phyloP scores from a whole-genome alignment of 2,329 filamentous ascomycete genomes.

The Gaeumannomyces tritici region DNA sequence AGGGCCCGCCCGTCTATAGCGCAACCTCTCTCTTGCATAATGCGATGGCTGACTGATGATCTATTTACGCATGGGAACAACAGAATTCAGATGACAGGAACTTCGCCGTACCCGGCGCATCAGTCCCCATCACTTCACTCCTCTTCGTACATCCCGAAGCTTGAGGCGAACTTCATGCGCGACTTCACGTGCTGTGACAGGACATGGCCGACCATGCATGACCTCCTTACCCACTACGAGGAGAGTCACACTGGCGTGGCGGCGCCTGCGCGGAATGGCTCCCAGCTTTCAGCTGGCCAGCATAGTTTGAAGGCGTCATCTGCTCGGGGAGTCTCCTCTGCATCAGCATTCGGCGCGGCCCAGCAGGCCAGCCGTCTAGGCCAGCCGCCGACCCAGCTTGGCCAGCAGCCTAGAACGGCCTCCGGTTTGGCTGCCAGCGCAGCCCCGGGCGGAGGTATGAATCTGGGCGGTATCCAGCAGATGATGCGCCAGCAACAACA shows the following conservation, averaged over 20 bases:
- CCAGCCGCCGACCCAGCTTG: constrained; percentile 9
- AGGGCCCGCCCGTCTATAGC: neutral
- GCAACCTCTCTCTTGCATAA: neutral
- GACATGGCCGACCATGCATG: constrained; percentile 83
- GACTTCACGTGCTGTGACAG: constrained; percentile 94
- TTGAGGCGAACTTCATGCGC: constrained; percentile 95
- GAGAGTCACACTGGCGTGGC: constrained; percentile 67
- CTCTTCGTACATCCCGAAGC: constrained; percentile 89
- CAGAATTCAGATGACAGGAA: constrained; percentile 39
- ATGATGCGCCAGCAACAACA: constrained; percentile 31
- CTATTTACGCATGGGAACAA: neutral
- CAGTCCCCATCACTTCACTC: constrained; percentile 95
- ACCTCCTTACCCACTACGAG: constrained; percentile 93
- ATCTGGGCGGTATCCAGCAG: constrained; percentile 24
- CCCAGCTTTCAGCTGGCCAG: constrained; percentile 5
- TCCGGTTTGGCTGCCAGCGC: constrained; percentile 9
- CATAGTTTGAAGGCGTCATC: constrained; percentile 3
- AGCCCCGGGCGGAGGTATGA: constrained; percentile 15
- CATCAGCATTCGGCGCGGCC: neutral
- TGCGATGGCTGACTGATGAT: neutral
- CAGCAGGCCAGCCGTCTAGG: neutral
- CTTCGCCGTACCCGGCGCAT: constrained; percentile 75
- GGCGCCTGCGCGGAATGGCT: constrained; percentile 26
- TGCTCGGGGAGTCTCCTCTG: neutral
- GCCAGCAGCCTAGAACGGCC: constrained; percentile 12